Evolutionary conservation across 2,329 filamentous ascomycete genomes (phyloP), one percentile per base, ranked within the genome.

Genomic region (Fusarium sambucinum): DNA sequence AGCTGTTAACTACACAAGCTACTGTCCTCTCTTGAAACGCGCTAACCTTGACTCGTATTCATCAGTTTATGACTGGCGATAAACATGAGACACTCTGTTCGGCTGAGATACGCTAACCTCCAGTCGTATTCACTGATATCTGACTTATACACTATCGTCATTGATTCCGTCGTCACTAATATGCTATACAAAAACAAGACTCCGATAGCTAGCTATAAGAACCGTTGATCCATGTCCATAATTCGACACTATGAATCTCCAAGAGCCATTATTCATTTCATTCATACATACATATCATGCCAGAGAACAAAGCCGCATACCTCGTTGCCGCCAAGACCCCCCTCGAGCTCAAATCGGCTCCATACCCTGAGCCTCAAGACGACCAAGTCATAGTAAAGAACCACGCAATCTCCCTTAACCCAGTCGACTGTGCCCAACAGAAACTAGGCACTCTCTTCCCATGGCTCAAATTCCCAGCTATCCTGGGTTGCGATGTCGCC

Each of bases 391-490:
- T 57, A 7, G 23, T 63, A 6, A 61, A 57, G n/a, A 63, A 23
- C 9, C n/a, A 48, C 23, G 58, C 50, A n/a, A 33, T 57, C 21
- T 38, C 59, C 11, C 41, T 63, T 37, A 63, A 63, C 9, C 59
- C 59, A 1, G 57, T 62, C 16, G 59, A 63, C 17, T 21, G 41
- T 23, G 58, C 42, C 21, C 59, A 63, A 11, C 59, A 63, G n/a
- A 48, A 10, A 23, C 48, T 63, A 16, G 59, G 59, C 2, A 38
- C 59, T 13, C 17, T 29, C 30, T 63, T 63, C 23, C 58, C 58
- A 1, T 63, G 59, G 59, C 59, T 63, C 35, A 63, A 63, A 9
- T 63, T 57, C 11, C 59, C 59, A 9, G 50, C 58, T 19, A 57
- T 63, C 5, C 50, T 63, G 2, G 59, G 58, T 11, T 63, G 41